Evolutionary conservation across 73 alveolate genomes (phyloP).

Genomic region (Paramecium sonneborni): DNA sequence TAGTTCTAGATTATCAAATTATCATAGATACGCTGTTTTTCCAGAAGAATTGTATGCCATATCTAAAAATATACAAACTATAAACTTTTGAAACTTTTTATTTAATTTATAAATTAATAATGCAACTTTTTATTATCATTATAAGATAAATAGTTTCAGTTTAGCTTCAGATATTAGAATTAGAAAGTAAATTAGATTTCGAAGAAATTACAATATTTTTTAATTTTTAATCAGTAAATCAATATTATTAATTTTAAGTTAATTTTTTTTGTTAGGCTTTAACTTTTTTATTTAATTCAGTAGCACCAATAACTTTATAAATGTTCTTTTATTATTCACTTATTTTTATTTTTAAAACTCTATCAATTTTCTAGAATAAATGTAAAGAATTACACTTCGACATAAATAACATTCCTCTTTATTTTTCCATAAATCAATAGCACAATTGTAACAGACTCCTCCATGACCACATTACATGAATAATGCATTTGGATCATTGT

Average conservation of each 20-base stretch:
- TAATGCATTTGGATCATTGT: conserved; percentile 50
- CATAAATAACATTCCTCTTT: conserved; percentile 47
- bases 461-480: conserved; percentile 68
- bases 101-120: neutral
- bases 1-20: neutral
- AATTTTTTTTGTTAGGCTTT: neutral
- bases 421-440: conserved; percentile 59
- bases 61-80: neutral
- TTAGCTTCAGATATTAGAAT: too few species aligned
- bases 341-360: neutral
- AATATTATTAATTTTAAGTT: neutral
- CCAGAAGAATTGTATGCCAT: conserved; percentile 44
- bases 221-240: neutral
- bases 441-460: conserved; percentile 64
- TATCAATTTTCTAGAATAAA: neutral
- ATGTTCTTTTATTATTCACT: neutral
- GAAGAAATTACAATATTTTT: too few species aligned
- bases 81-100: neutral
- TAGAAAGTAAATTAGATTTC: too few species aligned
- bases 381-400: neutral
- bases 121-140: too few species aligned
- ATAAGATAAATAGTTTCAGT: too few species aligned
- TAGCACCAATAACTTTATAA: neutral
- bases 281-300: neutral
- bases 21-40: conserved; percentile 33